Evolutionary conservation across 2,329 filamentous ascomycete genomes (phyloP).

Genomic region (Alternaria postmessia): DNA sequence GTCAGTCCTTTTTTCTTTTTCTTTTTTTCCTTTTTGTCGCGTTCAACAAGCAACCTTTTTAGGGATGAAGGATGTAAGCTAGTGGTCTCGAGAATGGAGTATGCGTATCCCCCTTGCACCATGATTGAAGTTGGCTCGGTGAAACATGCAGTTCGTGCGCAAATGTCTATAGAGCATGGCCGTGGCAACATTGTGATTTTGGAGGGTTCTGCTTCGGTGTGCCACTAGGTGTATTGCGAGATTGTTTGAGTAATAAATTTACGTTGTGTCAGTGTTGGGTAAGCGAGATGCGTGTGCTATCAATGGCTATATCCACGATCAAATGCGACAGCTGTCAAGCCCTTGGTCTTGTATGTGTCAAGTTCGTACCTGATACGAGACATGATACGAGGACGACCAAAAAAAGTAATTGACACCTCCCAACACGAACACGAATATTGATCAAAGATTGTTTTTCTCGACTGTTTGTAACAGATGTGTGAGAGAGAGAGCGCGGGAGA

Average conservation of each 20-base stretch:
- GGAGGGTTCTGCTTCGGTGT: too few species aligned
- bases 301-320: neutral
- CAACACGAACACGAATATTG: neutral
- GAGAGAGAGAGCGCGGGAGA: neutral
- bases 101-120: conserved; percentile 20
- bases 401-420: neutral
- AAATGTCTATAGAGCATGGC: neutral
- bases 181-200: neutral
- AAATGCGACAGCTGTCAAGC: conserved; percentile 7
- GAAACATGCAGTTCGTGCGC: neutral
- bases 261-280: neutral
- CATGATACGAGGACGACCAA: neutral
- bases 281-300: neutral
- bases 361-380: neutral
- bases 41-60: conserved; percentile 32
- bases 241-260: neutral
- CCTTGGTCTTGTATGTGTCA: neutral
- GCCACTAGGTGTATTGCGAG: neutral
- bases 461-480: neutral
- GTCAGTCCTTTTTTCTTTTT: conserved; percentile 38
- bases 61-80: conserved; percentile 36
- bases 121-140: neutral
- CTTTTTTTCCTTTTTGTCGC: conserved; percentile 24
- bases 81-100: conserved; percentile 23
- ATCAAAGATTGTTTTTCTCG: neutral